Evolutionary conservation across 1,284 basidiomycete species (phyloP), one percentile per base, ranked within the genome.

Genomic region (Ustilago esculenta): DNA sequence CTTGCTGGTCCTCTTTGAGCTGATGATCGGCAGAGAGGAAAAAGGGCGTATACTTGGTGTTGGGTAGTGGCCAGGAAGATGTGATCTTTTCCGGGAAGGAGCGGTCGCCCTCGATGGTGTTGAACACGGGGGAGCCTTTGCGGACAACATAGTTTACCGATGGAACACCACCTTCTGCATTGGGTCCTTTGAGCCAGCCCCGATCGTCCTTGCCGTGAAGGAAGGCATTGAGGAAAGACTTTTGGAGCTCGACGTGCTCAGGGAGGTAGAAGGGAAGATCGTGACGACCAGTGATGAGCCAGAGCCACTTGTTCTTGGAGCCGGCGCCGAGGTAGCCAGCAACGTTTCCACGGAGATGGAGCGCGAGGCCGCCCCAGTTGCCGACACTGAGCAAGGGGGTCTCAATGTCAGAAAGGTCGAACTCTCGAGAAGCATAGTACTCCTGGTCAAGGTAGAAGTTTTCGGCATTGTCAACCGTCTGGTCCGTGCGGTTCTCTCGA

Each of bases 321-420:
- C 72, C 73, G 2, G 76, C 81, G 24, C 77, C 74, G 17, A 77
- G 32, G 54, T 81, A 82, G 12, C 79, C 81, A 3, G 79, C 45
- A 5, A 82, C 75, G 54, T 82, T 82, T 23, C 81, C 81, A 11
- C 81, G 74, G 5, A 82, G 68, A 54, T 82, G 81, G 0, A 82
- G 72, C 0, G 65, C 47, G 47, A 79, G 81, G 15, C 80, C 80
- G 23, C 81, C 80, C 40, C 80, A 73, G 52, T 82, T 82, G 49
- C 81, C 81, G 12, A 82, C 81, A 29, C 69, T 75, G 11, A 82
- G 72, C 7, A 78, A 29, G 0, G 81, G 81, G 3, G 77, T 75
- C 18, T 81, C 74, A 48, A 82, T 81, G 42, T 78, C 73, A 32
- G 43, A 52, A 12, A 79, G 72, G 40, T 81, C 57, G 71, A 77